A percentile compares a stretch with the other conserved stretches of the same genome.
These are phyloP conservation scores for Fonsecaea pedrosoi DNA, from an alignment of 2,329 filamentous ascomycete genomes.

Conservation along the genomic window DNA sequence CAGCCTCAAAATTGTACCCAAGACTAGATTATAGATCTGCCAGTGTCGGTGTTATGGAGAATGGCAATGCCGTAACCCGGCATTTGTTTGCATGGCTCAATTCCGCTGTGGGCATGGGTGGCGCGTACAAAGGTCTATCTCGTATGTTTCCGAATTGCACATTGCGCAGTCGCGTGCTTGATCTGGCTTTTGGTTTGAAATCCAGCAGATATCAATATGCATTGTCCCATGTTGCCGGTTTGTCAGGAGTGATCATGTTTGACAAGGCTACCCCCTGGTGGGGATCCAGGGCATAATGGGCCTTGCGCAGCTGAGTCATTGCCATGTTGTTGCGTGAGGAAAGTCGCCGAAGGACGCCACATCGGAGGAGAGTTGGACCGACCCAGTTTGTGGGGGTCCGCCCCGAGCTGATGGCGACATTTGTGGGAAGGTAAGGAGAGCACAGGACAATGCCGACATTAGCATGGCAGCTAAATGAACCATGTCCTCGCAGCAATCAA, in stretches of 20 bases:
- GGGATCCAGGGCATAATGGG: not conserved
- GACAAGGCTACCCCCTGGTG: slow-evolving; percentile 11
- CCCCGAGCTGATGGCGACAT: not conserved
- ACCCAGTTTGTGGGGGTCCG: not conserved
- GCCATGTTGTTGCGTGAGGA: slow-evolving; percentile 5
- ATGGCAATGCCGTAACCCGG: not conserved
- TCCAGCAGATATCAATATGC: not conserved
- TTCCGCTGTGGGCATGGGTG: not conserved
- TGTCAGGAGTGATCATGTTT: not conserved
- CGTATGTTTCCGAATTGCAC: not conserved
- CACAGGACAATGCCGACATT: not conserved
- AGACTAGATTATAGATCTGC: not conserved
- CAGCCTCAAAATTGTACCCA: not conserved
- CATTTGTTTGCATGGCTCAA: not conserved
- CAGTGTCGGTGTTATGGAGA: not conserved
- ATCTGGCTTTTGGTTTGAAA: slow-evolving; percentile 7
- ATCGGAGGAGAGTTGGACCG: slow-evolving; percentile 22
- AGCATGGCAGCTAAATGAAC: not conserved
- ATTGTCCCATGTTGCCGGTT: not conserved
- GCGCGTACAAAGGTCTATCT: not conserved
- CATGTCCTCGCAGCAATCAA: slow-evolving; percentile 35
- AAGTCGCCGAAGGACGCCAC: slow-evolving; percentile 27
- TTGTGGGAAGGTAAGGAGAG: not conserved
- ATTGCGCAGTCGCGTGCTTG: not conserved
- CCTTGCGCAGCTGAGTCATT: slow-evolving; percentile 7